These are phyloP conservation scores for Reutealis trisperma DNA, from an alignment of 345 rosid genomes.

Conservation along the genomic window DNA sequence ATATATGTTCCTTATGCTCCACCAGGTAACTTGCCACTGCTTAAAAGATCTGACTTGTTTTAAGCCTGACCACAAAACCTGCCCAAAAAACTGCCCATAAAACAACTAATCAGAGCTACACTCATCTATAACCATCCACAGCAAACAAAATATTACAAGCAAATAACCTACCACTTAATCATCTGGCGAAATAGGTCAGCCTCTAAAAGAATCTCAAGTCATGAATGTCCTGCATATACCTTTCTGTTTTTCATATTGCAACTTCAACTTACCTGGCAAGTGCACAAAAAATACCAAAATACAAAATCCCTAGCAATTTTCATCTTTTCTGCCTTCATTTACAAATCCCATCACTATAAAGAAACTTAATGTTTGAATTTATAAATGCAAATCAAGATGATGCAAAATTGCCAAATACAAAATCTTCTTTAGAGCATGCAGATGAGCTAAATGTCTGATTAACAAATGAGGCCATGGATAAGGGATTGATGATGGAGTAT, in stretches of 20 bases:
- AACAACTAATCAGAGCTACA: slow-evolving; percentile 12
- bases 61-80: slow-evolving; percentile 10
- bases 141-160: neutral
- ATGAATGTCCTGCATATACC: neutral
- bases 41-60: neutral
- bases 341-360: slow-evolving; percentile 2
- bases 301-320: neutral
- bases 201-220: neutral
- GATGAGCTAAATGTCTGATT: neutral
- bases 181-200: neutral
- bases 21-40: too few relatives aligned
- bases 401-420: slow-evolving; percentile 3
- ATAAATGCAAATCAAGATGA: neutral
- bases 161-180: slow-evolving; percentile 23
- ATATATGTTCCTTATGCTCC: neutral
- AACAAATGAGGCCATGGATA: neutral
- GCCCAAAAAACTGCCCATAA: slow-evolving; percentile 9
- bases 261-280: slow-evolving; percentile 3
- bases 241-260: slow-evolving; percentile 5
- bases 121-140: neutral
- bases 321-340: neutral
- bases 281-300: slow-evolving; percentile 7
- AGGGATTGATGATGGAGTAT: neutral
- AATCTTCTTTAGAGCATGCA: slow-evolving; percentile 14
- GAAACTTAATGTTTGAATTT: neutral